Percentiles rank a stretch among this genome's conserved stretches.
Conservation (phyloP, 768 basidiomycete genomes). For the Xerocomellus amylosporus region DNA sequence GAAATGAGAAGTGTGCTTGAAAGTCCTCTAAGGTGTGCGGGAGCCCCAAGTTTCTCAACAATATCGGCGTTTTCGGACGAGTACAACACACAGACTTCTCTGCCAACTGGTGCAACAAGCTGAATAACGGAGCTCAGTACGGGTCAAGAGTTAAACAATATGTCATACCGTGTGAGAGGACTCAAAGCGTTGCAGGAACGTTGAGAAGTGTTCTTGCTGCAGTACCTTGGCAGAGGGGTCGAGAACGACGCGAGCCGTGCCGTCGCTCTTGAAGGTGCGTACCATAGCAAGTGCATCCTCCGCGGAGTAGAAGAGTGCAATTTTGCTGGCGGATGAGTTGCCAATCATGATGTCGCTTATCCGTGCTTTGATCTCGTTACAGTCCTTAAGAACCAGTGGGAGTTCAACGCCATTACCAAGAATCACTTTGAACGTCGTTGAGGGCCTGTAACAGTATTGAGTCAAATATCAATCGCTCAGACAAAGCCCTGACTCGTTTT, state of each 20-base stretch:
- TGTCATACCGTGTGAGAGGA: conserved; percentile 51
- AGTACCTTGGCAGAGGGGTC: conserved; percentile 39
- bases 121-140: conserved; percentile 24
- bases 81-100: conserved; percentile 56
- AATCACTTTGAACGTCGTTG: conserved; percentile 43
- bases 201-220: conserved; percentile 46
- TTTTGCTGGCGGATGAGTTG: conserved; percentile 39
- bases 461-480: neutral
- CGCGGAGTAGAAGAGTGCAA: conserved; percentile 60
- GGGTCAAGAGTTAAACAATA: neutral
- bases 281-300: conserved; percentile 48
- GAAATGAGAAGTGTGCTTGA: conserved; percentile 49
- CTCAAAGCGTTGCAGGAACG: conserved; percentile 49
- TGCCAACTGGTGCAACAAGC: conserved; percentile 57
- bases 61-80: conserved; percentile 49
- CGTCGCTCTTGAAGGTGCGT: conserved; percentile 49
- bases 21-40: conserved; percentile 42
- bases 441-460: conserved; percentile 17
- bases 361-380: conserved; percentile 30
- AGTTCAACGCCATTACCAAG: conserved; percentile 51
- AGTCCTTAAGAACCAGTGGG: conserved; percentile 47
- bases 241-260: conserved; percentile 46
- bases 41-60: conserved; percentile 49
- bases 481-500: conserved; percentile 22
- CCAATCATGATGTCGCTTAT: conserved; percentile 40